phyloP scores from a whole-genome alignment of 2,329 filamentous ascomycete species.

The Mollisia scopiformis region DNA sequence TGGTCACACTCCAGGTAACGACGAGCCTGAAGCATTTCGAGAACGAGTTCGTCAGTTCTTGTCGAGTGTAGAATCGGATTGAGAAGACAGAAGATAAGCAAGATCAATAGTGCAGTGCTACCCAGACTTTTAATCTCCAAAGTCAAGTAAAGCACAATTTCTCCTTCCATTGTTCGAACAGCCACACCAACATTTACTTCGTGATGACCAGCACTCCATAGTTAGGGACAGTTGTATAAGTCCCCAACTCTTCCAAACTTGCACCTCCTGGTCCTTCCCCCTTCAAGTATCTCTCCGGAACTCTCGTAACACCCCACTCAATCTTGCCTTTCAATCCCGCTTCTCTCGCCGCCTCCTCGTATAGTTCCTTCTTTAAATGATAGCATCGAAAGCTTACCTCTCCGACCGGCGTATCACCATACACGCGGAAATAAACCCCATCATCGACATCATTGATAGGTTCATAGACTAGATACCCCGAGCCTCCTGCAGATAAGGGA shows the following conservation, averaged over 20 bases:
- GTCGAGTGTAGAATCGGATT: too few relatives aligned
- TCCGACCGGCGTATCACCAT: constrained; percentile 23
- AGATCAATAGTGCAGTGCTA: too few relatives aligned
- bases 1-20: background rate
- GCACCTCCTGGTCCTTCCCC: constrained; percentile 28
- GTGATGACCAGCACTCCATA: constrained; percentile 31
- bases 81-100: too few relatives aligned
- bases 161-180: too few relatives aligned
- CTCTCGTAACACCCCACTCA: constrained; percentile 30
- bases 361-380: constrained; percentile 35
- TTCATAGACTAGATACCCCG: constrained; percentile 22
- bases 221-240: constrained; percentile 27
- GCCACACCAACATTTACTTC: constrained; percentile 19
- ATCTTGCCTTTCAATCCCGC: constrained; percentile 33
- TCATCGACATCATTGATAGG: constrained; percentile 26
- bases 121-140: too few relatives aligned
- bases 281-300: constrained; percentile 28
- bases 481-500: constrained; percentile 17
- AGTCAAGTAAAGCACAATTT: too few relatives aligned
- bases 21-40: background rate
- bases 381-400: constrained; percentile 33
- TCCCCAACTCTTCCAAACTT: constrained; percentile 30
- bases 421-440: constrained; percentile 23
- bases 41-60: background rate
- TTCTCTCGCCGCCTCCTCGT: constrained; percentile 34